Percentiles rank a stretch among this genome's conserved stretches.
Evolutionary conservation across 2,329 filamentous ascomycete genomes (phyloP).

Genomic region (Alternaria sp.): DNA sequence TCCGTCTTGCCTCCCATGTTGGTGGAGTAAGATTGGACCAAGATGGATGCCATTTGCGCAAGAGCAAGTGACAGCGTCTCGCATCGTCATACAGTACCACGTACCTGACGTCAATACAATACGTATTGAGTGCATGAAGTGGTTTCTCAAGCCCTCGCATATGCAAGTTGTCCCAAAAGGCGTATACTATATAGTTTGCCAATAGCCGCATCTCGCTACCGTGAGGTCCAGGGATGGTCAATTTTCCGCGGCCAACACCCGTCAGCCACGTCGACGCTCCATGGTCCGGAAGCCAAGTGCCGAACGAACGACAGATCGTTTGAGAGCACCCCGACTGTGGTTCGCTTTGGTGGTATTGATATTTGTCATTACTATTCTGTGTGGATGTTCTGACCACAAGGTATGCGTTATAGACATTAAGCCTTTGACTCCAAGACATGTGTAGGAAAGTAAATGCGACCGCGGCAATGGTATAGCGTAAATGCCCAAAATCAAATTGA

Average conservation of each 20-base stretch:
- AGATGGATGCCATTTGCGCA: background rate
- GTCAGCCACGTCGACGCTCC: slow-evolving; percentile 8
- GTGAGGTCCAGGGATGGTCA: background rate
- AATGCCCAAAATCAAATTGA: slow-evolving; percentile 15
- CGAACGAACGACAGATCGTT: background rate
- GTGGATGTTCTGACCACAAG: slow-evolving; percentile 1
- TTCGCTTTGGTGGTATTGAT: background rate
- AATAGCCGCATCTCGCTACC: background rate
- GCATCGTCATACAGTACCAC: background rate
- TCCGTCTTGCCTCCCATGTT: background rate
- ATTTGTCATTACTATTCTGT: slow-evolving; percentile 9
- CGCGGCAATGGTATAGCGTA: slow-evolving; percentile 23
- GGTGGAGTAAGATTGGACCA: background rate
- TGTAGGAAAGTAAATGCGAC: slow-evolving; percentile 5
- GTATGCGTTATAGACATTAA: slow-evolving; percentile 12
- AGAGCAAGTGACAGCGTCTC: background rate
- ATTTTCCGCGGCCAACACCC: slow-evolving; percentile 1
- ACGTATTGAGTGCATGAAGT: background rate
- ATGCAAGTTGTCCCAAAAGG: background rate
- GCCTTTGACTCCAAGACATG: slow-evolving; percentile 2
- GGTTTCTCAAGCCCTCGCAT: background rate
- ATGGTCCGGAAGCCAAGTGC: background rate
- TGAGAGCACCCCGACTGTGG: background rate
- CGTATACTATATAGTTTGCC: background rate
- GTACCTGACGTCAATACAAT: background rate